Conservation (phyloP, 2,329 filamentous ascomycete species). For the Exophiala calicioides region DNA sequence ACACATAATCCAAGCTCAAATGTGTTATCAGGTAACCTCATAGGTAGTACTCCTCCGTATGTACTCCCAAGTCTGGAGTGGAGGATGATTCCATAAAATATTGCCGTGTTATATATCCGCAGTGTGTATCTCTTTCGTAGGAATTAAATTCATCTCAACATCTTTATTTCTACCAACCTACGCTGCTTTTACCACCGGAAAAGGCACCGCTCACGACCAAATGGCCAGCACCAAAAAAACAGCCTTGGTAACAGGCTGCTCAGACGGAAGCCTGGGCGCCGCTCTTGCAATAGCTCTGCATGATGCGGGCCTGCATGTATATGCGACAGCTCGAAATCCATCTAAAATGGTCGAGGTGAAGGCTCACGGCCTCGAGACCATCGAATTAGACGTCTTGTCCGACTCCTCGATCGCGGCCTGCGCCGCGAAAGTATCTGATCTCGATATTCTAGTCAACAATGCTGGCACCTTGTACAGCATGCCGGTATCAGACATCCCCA, state of each 20-base stretch:
- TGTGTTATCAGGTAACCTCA: too few species aligned
- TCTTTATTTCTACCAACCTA: too few species aligned
- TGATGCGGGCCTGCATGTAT: constrained; percentile 41
- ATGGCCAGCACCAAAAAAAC: neutral
- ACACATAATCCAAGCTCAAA: too few species aligned
- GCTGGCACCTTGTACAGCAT: constrained; percentile 40
- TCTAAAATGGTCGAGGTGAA: constrained; percentile 35
- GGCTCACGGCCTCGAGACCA: constrained; percentile 31
- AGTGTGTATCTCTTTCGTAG: too few species aligned
- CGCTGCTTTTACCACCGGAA: too few species aligned
- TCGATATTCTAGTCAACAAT: constrained; percentile 52
- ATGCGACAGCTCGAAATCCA: constrained; percentile 43
- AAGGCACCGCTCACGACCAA: too few species aligned
- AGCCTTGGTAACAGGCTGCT: constrained; percentile 34
- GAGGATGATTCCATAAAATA: too few species aligned
- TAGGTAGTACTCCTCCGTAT: too few species aligned
- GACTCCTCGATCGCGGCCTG: constrained; percentile 34
- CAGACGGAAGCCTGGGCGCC: constrained; percentile 43
- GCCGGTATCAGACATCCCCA: constrained; percentile 34
- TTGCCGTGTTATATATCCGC: too few species aligned
- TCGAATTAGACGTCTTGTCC: constrained; percentile 38
- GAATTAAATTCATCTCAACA: too few species aligned
- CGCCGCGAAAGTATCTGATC: constrained; percentile 33
- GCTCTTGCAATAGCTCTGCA: constrained; percentile 44
- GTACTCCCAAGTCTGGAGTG: too few species aligned